Conservation (phyloP, 73 alveolate genomes). For the Uronychia setigera region DNA sequence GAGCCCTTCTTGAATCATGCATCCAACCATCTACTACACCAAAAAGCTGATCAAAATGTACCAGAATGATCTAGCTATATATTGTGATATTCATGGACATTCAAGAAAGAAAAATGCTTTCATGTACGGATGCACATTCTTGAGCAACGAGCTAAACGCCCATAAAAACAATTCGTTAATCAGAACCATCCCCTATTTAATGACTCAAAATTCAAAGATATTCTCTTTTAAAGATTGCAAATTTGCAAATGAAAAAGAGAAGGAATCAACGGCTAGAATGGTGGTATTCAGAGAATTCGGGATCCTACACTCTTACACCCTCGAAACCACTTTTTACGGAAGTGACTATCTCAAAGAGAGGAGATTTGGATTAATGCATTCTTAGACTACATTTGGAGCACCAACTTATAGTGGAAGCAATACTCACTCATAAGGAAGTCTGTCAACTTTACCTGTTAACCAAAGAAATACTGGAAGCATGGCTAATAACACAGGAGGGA, state of each 20-base stretch:
- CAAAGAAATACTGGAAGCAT: no score
- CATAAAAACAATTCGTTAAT: constrained; percentile 7
- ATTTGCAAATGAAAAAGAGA: constrained; percentile 57
- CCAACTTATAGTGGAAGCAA: no score
- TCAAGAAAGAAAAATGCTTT: constrained; percentile 56
- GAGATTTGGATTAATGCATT: background rate
- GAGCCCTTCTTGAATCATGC: constrained; percentile 83
- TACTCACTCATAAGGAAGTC: no score
- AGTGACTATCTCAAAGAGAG: constrained; percentile 14
- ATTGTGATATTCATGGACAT: constrained; percentile 90
- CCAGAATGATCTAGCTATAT: constrained; percentile 65
- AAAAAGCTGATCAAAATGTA: constrained; percentile 48
- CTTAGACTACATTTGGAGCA: background rate
- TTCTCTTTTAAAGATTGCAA: constrained; percentile 54
- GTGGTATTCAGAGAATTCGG: constrained; percentile 59
- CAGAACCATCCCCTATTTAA: constrained; percentile 32
- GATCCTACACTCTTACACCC: constrained; percentile 51
- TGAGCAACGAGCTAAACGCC: constrained; percentile 16
- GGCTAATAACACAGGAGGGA: no score
- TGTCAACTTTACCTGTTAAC: no score
- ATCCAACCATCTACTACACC: constrained; percentile 85
- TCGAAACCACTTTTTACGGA: constrained; percentile 64
- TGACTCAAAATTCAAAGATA: constrained; percentile 13
- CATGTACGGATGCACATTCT: constrained; percentile 62
- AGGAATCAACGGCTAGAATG: constrained; percentile 57